Base-by-base conservation (phyloP, 148 eudicot species). In the Rhododendron kiyosumense region DNA sequence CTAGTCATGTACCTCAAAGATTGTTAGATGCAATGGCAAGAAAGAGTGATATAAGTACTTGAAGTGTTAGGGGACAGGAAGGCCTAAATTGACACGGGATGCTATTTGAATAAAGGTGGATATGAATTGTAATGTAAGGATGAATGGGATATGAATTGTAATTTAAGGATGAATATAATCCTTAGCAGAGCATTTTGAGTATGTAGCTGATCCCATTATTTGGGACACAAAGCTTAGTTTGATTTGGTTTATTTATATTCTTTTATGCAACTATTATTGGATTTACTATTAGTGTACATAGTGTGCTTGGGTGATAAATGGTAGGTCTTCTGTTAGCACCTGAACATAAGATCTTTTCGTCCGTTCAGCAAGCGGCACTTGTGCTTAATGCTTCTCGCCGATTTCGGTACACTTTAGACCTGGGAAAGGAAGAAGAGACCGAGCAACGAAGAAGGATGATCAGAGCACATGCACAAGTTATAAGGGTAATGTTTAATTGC, bases 401-500 rank as follows among this genome's bases (percentile, higher is more conserved):
- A 75, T 96, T 96, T 86, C 95, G 99, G 54, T 96, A 96, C 78
- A 96, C 99, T 14, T 87, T 96, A 67, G 99, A 96, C 90, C 87
- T 96, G 81, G 90, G 89, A 86, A 95, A 89, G 81, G 93, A 91
- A 78, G 97, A 95, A 77, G 96, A 95, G 88, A 91, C 89, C 89
- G 99, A 96, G 59, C 91, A 91, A 20, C 81, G 96, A 81, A 94
- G 97, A 52, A 86, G 97, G 84, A 91, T 96, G 95, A 96, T 96
- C 65, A 94, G 99, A 91, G 94, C 99, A 69, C 99, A 96, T 88
- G 99, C 99, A 17, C 99, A 95, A 95, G 99, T 96, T 83, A 91
- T 96, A 76, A 91, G 99, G 91, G 99, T 95, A 92, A 86, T 26
- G 14, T 36, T n/a, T 20, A 61, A 18, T 22, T 14, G 54, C 36